phyloP scores from a whole-genome alignment of 2,329 filamentous ascomycete species.

The Trichophyton verrucosum region DNA sequence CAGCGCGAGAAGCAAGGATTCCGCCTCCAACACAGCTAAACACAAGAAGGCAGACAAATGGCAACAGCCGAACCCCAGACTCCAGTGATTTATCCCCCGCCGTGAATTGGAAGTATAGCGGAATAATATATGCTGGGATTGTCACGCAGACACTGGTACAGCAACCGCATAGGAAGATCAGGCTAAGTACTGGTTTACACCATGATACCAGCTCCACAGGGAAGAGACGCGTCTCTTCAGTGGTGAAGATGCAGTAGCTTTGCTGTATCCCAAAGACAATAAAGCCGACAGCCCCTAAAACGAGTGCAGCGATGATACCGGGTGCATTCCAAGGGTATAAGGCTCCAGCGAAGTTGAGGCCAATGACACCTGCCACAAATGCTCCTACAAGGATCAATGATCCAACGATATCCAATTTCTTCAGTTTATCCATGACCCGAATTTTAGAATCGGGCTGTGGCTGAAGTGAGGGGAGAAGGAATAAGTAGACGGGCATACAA shows the following conservation, averaged over 20 bases:
- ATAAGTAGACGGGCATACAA: constrained; percentile 32
- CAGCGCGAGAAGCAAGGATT: constrained; percentile 13
- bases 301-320: constrained; percentile 37
- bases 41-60: constrained; percentile 20
- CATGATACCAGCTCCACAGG: constrained; percentile 35
- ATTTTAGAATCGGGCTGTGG: constrained; percentile 16
- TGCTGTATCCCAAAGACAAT: constrained; percentile 39
- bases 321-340: constrained; percentile 37
- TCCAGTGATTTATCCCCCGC: constrained; percentile 27
- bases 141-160: neutral
- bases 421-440: constrained; percentile 18
- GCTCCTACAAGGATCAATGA: constrained; percentile 31
- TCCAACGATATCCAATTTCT: constrained; percentile 34
- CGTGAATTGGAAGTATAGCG: constrained; percentile 44
- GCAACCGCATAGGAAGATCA: neutral
- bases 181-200: constrained; percentile 24
- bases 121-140: constrained; percentile 39
- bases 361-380: constrained; percentile 34
- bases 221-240: constrained; percentile 34
- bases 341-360: constrained; percentile 39
- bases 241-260: constrained; percentile 30
- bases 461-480: constrained; percentile 26
- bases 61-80: constrained; percentile 23
- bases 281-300: constrained; percentile 35
- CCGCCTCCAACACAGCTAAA: constrained; percentile 15